Conservation (phyloP, 768 basidiomycete genomes). For the Tephrocybe sp. region DNA sequence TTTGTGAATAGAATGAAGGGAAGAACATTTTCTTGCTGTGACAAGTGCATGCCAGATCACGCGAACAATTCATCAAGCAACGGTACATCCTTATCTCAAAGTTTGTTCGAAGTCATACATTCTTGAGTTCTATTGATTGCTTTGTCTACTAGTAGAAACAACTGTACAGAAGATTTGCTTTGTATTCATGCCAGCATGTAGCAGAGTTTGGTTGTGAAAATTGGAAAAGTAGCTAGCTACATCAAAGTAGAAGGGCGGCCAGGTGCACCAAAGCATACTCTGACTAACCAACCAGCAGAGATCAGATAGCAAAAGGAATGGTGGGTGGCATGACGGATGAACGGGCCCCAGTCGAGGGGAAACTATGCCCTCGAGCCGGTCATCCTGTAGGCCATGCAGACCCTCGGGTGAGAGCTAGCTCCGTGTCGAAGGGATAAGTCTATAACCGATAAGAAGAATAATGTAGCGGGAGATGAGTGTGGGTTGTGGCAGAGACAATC, state of each 20-base stretch:
- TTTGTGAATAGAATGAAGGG: too few relatives aligned
- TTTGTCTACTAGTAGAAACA: background rate
- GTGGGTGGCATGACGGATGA: conserved; percentile 11
- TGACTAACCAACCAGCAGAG: background rate
- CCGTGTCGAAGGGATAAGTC: conserved; percentile 3
- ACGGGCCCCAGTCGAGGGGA: conserved; percentile 17
- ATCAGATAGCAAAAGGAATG: background rate
- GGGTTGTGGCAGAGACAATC: conserved; percentile 15
- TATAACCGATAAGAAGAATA: conserved; percentile 5
- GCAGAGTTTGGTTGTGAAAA: background rate
- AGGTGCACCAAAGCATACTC: conserved; percentile 5
- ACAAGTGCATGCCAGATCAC: too few relatives aligned
- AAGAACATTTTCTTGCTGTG: too few relatives aligned
- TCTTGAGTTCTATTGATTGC: too few relatives aligned
- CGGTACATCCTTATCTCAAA: too few relatives aligned
- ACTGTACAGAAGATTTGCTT: conserved; percentile 1
- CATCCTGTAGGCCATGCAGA: conserved; percentile 8
- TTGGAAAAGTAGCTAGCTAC: conserved; percentile 6
- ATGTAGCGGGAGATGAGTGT: background rate
- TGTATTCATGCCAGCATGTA: background rate
- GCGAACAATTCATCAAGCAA: too few relatives aligned
- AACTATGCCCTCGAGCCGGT: conserved; percentile 17
- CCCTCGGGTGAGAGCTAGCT: conserved; percentile 9
- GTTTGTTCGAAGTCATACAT: too few relatives aligned
- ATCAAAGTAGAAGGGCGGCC: conserved; percentile 4